A percentile compares a stretch with the other conserved stretches of the same genome.
Evolutionary conservation across 495 filamentous ascomycete species (phyloP).

Genomic region (Neurospora africana): DNA sequence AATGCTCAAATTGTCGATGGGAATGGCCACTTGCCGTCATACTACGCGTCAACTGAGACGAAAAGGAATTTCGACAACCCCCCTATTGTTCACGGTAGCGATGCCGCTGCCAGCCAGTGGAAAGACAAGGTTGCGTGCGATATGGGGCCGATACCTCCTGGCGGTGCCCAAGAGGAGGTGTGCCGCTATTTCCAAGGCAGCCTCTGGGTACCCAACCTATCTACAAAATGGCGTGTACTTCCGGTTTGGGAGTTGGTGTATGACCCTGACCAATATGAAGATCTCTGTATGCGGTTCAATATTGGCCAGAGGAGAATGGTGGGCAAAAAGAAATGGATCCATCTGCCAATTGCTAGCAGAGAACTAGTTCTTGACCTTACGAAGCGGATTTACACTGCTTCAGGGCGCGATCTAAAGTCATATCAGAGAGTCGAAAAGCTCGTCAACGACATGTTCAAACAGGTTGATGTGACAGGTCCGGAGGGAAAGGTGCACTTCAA

Average conservation of each 20-base stretch:
- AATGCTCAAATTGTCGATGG: conserved; percentile 2
- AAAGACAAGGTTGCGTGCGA: neutral
- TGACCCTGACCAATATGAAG: neutral
- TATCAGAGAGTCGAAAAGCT: neutral
- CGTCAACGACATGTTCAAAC: neutral
- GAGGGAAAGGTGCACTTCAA: conserved; percentile 1
- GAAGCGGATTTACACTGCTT: neutral
- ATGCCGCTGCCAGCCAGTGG: neutral
- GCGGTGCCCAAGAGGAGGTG: neutral
- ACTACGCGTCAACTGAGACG: neutral
- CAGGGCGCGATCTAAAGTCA: neutral
- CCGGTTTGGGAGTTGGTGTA: neutral
- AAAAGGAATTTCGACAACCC: neutral
- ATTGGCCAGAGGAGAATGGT: neutral
- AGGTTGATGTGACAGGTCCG: conserved; percentile 1
- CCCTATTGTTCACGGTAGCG: neutral
- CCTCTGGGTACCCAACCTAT: conserved; percentile 1
- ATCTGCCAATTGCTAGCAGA: conserved; percentile 1
- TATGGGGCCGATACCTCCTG: neutral
- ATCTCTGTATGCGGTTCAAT: neutral
- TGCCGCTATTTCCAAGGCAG: neutral
- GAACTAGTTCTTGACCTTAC: neutral
- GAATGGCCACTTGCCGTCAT: conserved; percentile 3
- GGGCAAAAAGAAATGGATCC: conserved; percentile 2
- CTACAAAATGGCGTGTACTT: neutral